Base-by-base conservation (phyloP, 2,329 filamentous ascomycete species). In the Pyrenochaeta sp. region DNA sequence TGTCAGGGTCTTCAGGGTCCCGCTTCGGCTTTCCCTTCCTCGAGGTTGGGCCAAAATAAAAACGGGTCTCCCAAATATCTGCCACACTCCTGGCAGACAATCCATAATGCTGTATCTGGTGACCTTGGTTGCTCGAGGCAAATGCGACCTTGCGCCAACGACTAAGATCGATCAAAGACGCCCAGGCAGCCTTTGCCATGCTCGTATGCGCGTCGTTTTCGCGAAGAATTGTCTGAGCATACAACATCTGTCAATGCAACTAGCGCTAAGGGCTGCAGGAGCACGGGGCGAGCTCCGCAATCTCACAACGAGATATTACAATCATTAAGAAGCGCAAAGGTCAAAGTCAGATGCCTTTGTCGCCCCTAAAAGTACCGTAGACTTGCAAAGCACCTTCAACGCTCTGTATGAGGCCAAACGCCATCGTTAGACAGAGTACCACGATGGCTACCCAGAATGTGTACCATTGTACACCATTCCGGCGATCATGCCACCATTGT, bases 371-470 rank as follows among this genome's bases (percentile, higher is more conserved):
- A 1, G 57, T 46, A 3, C 47, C 45, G 22, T 65, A 65, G 0
- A 65, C 64, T 19, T 66, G 65, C 27, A 83, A 37, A 0, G 69
- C 79, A 0, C 80, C 78, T 53, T 80, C 79, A 22, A 47, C 19
- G 27, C 74, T 76, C 59, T 83, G 79, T 2, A 83, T 61, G 1
- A 83, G 15, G 0, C 80, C 79, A 58, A 83, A 81, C 15, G 82
- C 65, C 0, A 79, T 53, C 0, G 81, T 82, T 4, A 81, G 55
- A 1, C 69, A 36, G 0, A 81, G 56, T 1, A 74, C 69, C 2
- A 69, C 44, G 1, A 81, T 69, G 0, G 79, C 80, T 3, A 83
- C 72, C 81, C 81, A 84, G 50, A 83, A 80, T 27, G 77, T 80
- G 50, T 78, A 81, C 79, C 80, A 82, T 47, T 82, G 80, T 0